Conservation (phyloP, 805 yeast genomes). For the Candida nitratophila region DNA sequence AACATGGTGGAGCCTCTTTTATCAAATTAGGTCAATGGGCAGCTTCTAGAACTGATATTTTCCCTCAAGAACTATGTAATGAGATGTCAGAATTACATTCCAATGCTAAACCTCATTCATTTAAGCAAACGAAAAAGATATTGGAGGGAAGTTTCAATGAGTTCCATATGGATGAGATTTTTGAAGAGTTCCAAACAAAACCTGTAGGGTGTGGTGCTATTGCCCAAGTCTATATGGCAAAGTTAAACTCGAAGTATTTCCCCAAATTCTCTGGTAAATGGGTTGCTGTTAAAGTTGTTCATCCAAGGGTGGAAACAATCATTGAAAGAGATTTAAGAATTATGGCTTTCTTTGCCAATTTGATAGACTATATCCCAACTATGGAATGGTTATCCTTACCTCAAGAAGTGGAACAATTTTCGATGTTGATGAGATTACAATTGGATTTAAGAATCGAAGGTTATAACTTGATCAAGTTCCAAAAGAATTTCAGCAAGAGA, state of each 20-base stretch:
- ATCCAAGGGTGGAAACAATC: constrained; percentile 71
- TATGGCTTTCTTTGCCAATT: constrained; percentile 72
- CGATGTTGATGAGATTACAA: constrained; percentile 80
- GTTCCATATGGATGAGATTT: constrained; percentile 56
- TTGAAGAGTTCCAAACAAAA: constrained; percentile 63
- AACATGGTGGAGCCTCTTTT: constrained; percentile 87
- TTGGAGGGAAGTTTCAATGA: constrained; percentile 54
- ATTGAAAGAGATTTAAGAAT: constrained; percentile 78
- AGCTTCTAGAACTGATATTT: constrained; percentile 91
- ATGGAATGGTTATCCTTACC: constrained; percentile 98
- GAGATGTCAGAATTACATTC: constrained; percentile 77
- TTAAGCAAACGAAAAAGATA: constrained; percentile 50
- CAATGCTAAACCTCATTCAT: constrained; percentile 67
- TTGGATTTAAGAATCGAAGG: constrained; percentile 89
- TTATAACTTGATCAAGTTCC: constrained; percentile 64
- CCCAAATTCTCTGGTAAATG: constrained; percentile 30
- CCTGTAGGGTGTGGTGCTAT: constrained; percentile 98
- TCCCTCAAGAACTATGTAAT: constrained; percentile 70
- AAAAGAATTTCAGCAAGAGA: constrained; percentile 52
- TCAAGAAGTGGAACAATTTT: constrained; percentile 86
- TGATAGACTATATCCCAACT: constrained; percentile 72
- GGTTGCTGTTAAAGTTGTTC: constrained; percentile 90
- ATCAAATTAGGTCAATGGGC: constrained; percentile 98
- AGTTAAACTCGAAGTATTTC: constrained; percentile 39
- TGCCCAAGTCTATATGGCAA: constrained; percentile 88